Percentiles rank a stretch among this genome's conserved stretches.
These are phyloP conservation scores for Suhomyces maxii DNA, from an alignment of 1,139 yeast genomes.

Conservation along the genomic window DNA sequence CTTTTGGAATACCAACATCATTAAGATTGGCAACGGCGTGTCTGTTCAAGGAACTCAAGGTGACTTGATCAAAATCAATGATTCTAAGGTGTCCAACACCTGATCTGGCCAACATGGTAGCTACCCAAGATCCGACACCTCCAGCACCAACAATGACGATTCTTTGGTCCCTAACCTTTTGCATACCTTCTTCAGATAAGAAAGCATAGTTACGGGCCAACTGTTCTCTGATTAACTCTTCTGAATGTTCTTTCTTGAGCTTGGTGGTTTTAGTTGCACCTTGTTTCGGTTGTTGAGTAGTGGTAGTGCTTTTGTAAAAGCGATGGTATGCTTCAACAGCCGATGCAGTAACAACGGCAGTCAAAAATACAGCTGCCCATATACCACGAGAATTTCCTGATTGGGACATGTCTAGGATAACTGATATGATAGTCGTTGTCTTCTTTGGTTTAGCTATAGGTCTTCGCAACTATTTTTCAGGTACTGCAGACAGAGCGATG, in stretches of 20 bases:
- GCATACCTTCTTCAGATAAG: constrained; percentile 80
- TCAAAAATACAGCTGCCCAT: constrained; percentile 33
- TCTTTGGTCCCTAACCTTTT: constrained; percentile 67
- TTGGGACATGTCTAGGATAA: constrained; percentile 2
- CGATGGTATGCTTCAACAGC: constrained; percentile 42
- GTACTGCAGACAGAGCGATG: constrained; percentile 5
- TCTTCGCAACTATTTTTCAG: constrained; percentile 7
- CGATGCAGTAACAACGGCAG: constrained; percentile 43
- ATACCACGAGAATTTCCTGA: constrained; percentile 2
- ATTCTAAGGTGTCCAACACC: constrained; percentile 79
- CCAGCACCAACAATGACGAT: constrained; percentile 96
- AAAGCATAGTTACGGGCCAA: constrained; percentile 92
- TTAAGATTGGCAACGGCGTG: constrained; percentile 87
- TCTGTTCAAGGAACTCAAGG: constrained; percentile 85
- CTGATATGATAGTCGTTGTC: too few relatives aligned
- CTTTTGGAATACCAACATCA: constrained; percentile 92
- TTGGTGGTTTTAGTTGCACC: constrained; percentile 2
- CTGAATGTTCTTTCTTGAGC: constrained; percentile 44
- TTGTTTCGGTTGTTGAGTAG: background rate
- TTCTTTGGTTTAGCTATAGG: background rate
- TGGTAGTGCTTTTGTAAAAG: constrained; percentile 12
- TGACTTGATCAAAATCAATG: constrained; percentile 94
- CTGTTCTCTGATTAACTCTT: constrained; percentile 82
- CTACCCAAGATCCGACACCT: constrained; percentile 97
- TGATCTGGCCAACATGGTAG: constrained; percentile 87